Evolutionary conservation across 768 basidiomycete species (phyloP).

Genomic region (Harrya chromipes): DNA sequence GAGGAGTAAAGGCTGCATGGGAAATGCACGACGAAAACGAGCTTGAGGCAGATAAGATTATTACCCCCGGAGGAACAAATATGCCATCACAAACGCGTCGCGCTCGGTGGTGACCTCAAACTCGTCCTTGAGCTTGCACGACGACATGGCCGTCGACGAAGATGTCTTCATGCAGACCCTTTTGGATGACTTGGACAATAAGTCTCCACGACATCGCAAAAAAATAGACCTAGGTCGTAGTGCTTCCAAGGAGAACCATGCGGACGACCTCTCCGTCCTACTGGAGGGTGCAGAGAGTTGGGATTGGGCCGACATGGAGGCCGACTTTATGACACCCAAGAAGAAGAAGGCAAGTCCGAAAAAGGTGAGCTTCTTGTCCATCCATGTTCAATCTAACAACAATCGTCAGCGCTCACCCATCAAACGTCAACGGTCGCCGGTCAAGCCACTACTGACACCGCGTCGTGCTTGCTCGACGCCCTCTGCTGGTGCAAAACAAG

Average conservation of each 20-base stretch:
- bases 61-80: slow-evolving; percentile 14
- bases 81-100: slow-evolving; percentile 25
- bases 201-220: slow-evolving; percentile 27
- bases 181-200: slow-evolving; percentile 44
- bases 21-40: neutral
- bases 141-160: slow-evolving; percentile 46
- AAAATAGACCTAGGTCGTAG: neutral
- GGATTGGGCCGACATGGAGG: slow-evolving; percentile 62
- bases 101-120: slow-evolving; percentile 1
- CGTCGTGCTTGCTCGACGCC: slow-evolving; percentile 12
- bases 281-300: slow-evolving; percentile 68
- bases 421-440: slow-evolving; percentile 17
- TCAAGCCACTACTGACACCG: slow-evolving; percentile 12
- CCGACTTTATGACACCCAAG: slow-evolving; percentile 49
- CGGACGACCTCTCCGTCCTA: slow-evolving; percentile 42
- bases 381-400: neutral
- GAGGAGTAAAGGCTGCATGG: neutral
- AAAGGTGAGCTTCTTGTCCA: slow-evolving; percentile 6
- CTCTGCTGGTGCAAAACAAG: neutral
- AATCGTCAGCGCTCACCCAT: slow-evolving; percentile 8
- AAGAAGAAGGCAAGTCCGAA: slow-evolving; percentile 37
- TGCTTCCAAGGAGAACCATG: slow-evolving; percentile 12
- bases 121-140: neutral
- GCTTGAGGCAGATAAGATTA: slow-evolving; percentile 24
- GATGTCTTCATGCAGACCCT: slow-evolving; percentile 56